Evolutionary conservation across 2,329 filamentous ascomycete species (phyloP), one percentile per base, ranked within the genome.

Genomic region (Pestalotiopsis sp.): DNA sequence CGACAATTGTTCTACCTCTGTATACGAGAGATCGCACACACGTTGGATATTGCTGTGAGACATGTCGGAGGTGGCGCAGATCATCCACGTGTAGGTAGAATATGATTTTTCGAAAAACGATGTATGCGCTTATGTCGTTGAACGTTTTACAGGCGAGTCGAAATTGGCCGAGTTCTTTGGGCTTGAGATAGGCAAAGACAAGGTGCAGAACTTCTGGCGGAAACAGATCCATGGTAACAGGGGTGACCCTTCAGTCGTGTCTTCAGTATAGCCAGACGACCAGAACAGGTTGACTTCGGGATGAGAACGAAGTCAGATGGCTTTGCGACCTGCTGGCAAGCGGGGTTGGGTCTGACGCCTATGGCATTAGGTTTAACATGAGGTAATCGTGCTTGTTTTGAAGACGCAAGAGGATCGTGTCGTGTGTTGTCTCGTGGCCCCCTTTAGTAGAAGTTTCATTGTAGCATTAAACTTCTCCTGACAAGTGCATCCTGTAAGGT

Each of bases 41-140:
- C 72, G 68, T 58, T 72, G 74, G 64, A 58, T 65, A 65, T 20
- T 75, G 69, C 31, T 73, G 65, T 17, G 75, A 74, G 69, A 78
- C 74, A 55, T 58, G 64, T 14, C 69, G 65, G 20, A 78, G 65
- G 49, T 73, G 72, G 4, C 73, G 69, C 13, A 78, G 66, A 45
- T 77, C 75, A 14, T 67, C 63, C 23, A 73, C 23, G 69, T 79
- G 63, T 65, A 78, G 45, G 61, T 72, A 69, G 72, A 78, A 67
- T 14, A 71, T 70, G 70, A 79, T 61, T 59, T 81, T 49, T 72
- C 80, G 55, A 73, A 87, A 66, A 84, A 89, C 68, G 84, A 73
- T 73, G 49, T 70, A 68, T 7, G 74, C 75, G 17, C 71, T 75
- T 36, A 73, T 68, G 49, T 74, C 71, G 11, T 74, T 74, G 49